Evolutionary conservation across 2,329 filamentous ascomycete genomes (phyloP).

Genomic region (Rhynchosporium agropyri): DNA sequence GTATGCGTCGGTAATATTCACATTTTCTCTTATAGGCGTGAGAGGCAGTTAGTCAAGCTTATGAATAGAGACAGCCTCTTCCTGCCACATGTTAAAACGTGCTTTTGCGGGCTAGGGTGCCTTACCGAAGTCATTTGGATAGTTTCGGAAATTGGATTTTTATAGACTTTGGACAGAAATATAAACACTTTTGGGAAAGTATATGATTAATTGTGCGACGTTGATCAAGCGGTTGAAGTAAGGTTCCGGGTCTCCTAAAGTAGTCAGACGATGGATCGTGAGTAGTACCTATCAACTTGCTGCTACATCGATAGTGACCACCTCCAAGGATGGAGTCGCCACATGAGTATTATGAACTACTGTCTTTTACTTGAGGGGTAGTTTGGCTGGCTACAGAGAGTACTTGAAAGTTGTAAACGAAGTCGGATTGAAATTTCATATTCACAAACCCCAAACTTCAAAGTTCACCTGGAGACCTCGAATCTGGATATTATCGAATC

Average conservation of each 20-base stretch:
- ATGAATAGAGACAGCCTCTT: slow-evolving; percentile 10
- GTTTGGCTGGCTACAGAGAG: slow-evolving; percentile 4
- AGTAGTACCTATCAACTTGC: background rate
- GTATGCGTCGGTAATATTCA: slow-evolving; percentile 26
- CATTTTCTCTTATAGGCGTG: slow-evolving; percentile 23
- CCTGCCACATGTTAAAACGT: slow-evolving; percentile 12
- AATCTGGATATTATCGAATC: background rate
- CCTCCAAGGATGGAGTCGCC: background rate
- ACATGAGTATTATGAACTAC: background rate
- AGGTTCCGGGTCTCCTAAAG: slow-evolving; percentile 4
- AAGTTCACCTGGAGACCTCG: slow-evolving; percentile 4
- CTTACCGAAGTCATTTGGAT: slow-evolving; percentile 4
- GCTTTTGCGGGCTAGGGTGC: slow-evolving; percentile 11
- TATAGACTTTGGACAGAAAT: slow-evolving; percentile 6
- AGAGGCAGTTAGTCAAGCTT: slow-evolving; percentile 19
- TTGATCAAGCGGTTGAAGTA: slow-evolving; percentile 8
- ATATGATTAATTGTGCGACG: slow-evolving; percentile 6
- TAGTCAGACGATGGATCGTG: background rate
- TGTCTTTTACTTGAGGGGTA: slow-evolving; percentile 1
- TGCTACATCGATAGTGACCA: background rate
- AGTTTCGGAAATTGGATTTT: slow-evolving; percentile 3
- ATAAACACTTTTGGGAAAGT: background rate
- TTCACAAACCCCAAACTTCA: slow-evolving; percentile 4
- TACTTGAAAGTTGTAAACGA: slow-evolving; percentile 14
- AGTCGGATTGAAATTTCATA: slow-evolving; percentile 3